Conservation (phyloP, 352 stramenopile genomes). For the Pythium brachiatum region DNA sequence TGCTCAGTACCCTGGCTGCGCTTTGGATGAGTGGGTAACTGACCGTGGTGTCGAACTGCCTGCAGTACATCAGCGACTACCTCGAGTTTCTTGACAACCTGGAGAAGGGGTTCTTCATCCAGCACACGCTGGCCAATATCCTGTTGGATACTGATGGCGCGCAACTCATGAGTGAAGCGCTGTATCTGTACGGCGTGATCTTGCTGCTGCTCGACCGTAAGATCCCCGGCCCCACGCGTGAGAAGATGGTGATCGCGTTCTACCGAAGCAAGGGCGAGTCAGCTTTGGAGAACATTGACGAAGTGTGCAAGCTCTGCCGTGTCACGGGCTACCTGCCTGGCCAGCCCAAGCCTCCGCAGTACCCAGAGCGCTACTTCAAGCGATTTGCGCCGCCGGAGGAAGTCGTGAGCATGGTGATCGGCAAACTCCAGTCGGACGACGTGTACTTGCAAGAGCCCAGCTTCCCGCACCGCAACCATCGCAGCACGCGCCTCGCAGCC, state of each 20-base stretch:
- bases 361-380: conserved; percentile 89
- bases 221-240: conserved; percentile 83
- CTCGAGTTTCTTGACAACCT: conserved; percentile 92
- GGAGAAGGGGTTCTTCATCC: conserved; percentile 93
- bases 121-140: conserved; percentile 94
- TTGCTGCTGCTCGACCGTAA: conserved; percentile 92
- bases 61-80: conserved; percentile 91
- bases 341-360: conserved; percentile 80
- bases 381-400: conserved; percentile 83
- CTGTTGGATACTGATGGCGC: conserved; percentile 92
- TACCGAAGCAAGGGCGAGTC: conserved; percentile 89
- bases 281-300: conserved; percentile 87
- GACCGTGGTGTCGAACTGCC: not conserved
- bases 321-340: conserved; percentile 87
- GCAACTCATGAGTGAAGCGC: conserved; percentile 92
- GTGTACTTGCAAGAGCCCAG: conserved; percentile 91
- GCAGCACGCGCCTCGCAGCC: conserved; percentile 85
- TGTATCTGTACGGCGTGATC: conserved; percentile 95
- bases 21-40: not conserved
- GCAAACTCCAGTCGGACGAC: conserved; percentile 93
- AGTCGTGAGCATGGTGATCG: conserved; percentile 92
- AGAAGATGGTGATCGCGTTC: conserved; percentile 92
- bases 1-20: not conserved
- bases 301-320: conserved; percentile 90
- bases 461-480: conserved; percentile 92